phyloP scores from a whole-genome alignment of 352 stramenopile genomes.

The Phytopythium cucurbitacearum region DNA sequence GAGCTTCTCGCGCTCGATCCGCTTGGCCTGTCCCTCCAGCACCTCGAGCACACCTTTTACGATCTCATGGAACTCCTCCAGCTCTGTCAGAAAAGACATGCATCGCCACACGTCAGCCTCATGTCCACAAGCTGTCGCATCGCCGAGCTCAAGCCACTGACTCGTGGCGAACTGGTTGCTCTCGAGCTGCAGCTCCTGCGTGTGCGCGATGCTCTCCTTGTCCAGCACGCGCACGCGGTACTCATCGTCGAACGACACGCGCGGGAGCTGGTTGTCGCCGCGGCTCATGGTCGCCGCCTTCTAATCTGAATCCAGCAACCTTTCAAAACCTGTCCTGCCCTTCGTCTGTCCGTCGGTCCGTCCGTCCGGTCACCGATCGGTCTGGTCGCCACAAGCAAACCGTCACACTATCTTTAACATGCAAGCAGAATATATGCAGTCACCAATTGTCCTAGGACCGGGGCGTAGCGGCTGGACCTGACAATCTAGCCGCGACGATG shows the following conservation, averaged over 20 bases:
- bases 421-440: too few relatives aligned
- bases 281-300: slow-evolving; percentile 40
- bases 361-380: too few relatives aligned
- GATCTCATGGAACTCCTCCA: slow-evolving; percentile 82
- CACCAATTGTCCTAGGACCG: too few relatives aligned
- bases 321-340: too few relatives aligned
- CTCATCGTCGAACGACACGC: slow-evolving; percentile 80
- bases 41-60: slow-evolving; percentile 77
- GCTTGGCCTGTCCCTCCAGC: slow-evolving; percentile 71
- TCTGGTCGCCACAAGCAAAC: too few relatives aligned
- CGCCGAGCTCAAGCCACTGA: slow-evolving; percentile 7
- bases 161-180: slow-evolving; percentile 82
- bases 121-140: not conserved
- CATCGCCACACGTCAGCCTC: not conserved
- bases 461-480: too few relatives aligned
- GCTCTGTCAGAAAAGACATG: slow-evolving; percentile 28
- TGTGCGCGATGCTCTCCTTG: slow-evolving; percentile 71
- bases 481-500: too few relatives aligned
- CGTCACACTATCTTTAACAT: too few relatives aligned
- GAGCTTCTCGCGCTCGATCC: slow-evolving; percentile 79
- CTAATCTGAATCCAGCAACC: too few relatives aligned
- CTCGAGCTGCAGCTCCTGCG: slow-evolving; percentile 75
- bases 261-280: slow-evolving; percentile 65
- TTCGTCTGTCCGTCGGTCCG: too few relatives aligned
- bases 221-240: slow-evolving; percentile 77